Percentiles rank a stretch among this genome's conserved stretches.
Evolutionary conservation across 257 asterid species (phyloP).

Genomic region (Solanum sparsipilum): DNA sequence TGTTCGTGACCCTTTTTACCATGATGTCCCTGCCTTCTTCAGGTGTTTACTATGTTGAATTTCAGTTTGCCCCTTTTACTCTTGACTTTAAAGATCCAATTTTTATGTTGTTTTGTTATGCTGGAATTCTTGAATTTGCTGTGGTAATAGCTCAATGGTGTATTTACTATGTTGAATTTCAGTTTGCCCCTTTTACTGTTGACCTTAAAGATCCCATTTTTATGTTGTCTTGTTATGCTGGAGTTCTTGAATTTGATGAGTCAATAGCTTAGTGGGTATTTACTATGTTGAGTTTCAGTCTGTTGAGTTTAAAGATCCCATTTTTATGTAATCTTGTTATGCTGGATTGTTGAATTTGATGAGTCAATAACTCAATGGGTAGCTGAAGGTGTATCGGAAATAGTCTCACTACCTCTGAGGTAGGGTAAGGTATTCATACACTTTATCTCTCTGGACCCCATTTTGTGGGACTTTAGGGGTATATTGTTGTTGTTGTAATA

Average conservation of each 20-base stretch:
- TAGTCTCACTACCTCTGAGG: neutral
- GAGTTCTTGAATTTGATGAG: neutral
- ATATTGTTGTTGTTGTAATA: neutral
- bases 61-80: neutral
- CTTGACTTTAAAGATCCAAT: neutral
- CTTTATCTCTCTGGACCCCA: neutral
- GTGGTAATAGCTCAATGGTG: neutral
- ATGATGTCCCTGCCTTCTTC: conserved; percentile 70
- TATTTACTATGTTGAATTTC: neutral
- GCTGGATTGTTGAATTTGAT: neutral
- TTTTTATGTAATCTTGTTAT: neutral
- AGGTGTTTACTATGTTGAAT: conserved; percentile 9
- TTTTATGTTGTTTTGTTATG: neutral
- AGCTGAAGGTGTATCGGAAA: neutral
- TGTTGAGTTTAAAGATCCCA: neutral
- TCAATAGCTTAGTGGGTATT: neutral
- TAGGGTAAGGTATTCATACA: neutral
- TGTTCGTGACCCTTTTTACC: conserved; percentile 87
- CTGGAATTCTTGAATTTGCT: neutral
- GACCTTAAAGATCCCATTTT: neutral
- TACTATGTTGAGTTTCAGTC: neutral
- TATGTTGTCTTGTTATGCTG: neutral
- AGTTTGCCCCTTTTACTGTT: neutral
- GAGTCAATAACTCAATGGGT: neutral
- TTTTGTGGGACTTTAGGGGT: neutral